Conservation (phyloP, 495 filamentous ascomycete species). For the Eremomyces bilateralis region DNA sequence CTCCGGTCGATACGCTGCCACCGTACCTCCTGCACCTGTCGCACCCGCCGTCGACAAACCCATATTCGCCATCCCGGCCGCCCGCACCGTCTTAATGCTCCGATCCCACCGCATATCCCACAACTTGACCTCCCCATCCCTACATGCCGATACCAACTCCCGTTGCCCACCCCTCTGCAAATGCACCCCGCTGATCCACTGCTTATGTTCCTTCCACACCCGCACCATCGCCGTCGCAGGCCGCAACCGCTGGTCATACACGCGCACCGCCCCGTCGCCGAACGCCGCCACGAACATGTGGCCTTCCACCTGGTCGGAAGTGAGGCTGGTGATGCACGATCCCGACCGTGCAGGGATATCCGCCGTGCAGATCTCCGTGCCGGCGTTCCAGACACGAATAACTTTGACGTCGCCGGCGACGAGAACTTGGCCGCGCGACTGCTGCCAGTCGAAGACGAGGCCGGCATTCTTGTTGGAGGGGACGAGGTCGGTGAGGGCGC, state of each 20-base stretch:
- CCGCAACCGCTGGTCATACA: constrained; percentile 73
- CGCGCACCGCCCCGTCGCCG: constrained; percentile 84
- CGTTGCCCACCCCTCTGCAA: constrained; percentile 90
- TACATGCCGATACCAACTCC: constrained; percentile 68
- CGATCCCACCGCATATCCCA: constrained; percentile 86
- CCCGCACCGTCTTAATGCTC: constrained; percentile 47
- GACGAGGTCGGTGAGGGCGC: constrained; percentile 77
- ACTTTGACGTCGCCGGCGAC: constrained; percentile 93
- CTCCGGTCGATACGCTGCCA: constrained; percentile 13
- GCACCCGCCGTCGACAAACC: constrained; percentile 8
- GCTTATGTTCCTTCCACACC: constrained; percentile 85
- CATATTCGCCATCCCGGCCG: constrained; percentile 38
- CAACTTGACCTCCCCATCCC: constrained; percentile 78
- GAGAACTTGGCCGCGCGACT: constrained; percentile 80
- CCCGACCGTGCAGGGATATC: constrained; percentile 92
- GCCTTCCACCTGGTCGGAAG: constrained; percentile 91
- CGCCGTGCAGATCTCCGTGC: constrained; percentile 69
- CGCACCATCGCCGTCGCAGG: constrained; percentile 75
- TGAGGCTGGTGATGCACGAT: constrained; percentile 85
- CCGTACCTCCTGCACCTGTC: background rate
- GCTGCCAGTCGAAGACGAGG: constrained; percentile 94
- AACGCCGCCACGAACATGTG: constrained; percentile 92
- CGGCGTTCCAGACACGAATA: constrained; percentile 88
- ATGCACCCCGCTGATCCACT: constrained; percentile 88
- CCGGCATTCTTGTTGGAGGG: constrained; percentile 84